Percentiles rank a stretch among this genome's conserved stretches.
Evolutionary conservation across 441 rosid genomes (phyloP).

Genomic region (Gossypium laxum): DNA sequence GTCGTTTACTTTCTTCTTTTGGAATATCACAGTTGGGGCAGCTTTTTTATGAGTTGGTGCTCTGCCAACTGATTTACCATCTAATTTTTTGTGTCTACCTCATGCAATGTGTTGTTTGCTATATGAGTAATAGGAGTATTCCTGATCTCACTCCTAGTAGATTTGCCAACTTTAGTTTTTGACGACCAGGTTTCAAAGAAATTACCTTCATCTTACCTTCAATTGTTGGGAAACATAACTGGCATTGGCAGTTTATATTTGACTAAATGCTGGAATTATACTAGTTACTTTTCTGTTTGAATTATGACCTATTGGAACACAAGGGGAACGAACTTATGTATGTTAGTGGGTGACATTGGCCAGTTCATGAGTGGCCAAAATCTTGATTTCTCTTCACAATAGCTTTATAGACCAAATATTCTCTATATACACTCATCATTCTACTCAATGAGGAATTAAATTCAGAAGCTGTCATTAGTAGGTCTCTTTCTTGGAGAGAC

Average conservation of each 20-base stretch:
- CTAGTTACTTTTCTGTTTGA: conserved; percentile 27
- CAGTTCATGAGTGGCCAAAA: conserved; percentile 22
- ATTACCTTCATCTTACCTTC: conserved; percentile 46
- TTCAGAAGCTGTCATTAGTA: no score
- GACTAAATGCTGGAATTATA: conserved; percentile 29
- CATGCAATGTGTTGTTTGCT: conserved; percentile 19
- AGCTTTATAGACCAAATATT: conserved; percentile 24
- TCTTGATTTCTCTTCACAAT: conserved; percentile 31
- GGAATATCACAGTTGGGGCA: conserved; percentile 21
- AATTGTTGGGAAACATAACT: conserved; percentile 59
- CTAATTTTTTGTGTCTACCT: conserved; percentile 19
- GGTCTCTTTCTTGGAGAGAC: no score
- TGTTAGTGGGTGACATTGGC: conserved; percentile 26
- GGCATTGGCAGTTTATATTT: conserved; percentile 49
- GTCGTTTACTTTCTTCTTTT: conserved; percentile 12
- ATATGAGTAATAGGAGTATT: conserved; percentile 16
- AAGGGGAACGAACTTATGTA: conserved; percentile 15
- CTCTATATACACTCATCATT: conserved; percentile 4
- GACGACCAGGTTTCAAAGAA: conserved; percentile 49
- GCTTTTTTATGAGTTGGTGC: conserved; percentile 15
- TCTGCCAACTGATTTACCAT: conserved; percentile 9
- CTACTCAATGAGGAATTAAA: no score
- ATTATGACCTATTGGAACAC: conserved; percentile 28
- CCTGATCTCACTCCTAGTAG: conserved; percentile 26
- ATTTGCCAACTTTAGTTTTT: conserved; percentile 38